These are phyloP conservation scores for Boletus rubropictus DNA, from an alignment of 768 basidiomycete species.

Conservation along the genomic window DNA sequence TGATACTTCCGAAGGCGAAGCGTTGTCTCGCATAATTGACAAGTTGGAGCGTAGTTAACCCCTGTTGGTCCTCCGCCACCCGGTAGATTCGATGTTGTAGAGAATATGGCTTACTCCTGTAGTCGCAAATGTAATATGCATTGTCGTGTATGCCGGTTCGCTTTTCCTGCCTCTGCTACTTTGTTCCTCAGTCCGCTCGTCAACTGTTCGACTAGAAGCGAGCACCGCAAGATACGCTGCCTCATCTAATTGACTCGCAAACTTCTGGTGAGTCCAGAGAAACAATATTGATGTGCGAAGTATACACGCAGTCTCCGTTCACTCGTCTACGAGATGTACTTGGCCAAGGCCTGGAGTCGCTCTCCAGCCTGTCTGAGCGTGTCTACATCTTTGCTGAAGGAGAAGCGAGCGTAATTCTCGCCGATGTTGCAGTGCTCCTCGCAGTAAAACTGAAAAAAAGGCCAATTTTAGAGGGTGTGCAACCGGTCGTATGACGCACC, in stretches of 20 bases:
- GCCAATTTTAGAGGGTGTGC: slow-evolving; percentile 2
- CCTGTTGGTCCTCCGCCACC: too few relatives aligned
- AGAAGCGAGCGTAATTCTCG: slow-evolving; percentile 82
- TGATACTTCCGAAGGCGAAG: slow-evolving; percentile 40
- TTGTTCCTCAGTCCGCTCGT: too few relatives aligned
- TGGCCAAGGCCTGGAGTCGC: slow-evolving; percentile 67
- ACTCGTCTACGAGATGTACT: slow-evolving; percentile 43
- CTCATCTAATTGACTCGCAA: too few relatives aligned
- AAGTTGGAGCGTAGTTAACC: slow-evolving; percentile 23
- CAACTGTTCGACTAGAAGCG: too few relatives aligned
- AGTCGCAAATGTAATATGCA: too few relatives aligned
- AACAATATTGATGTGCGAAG: too few relatives aligned
- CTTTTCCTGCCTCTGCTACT: too few relatives aligned
- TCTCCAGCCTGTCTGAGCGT: slow-evolving; percentile 79
- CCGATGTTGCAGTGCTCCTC: slow-evolving; percentile 81
- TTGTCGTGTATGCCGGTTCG: too few relatives aligned
- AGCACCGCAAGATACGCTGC: too few relatives aligned
- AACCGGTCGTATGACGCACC: slow-evolving; percentile 40
- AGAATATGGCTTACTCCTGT: too few relatives aligned
- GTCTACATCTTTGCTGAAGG: slow-evolving; percentile 93
- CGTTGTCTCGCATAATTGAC: slow-evolving; percentile 70
- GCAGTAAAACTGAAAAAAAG: slow-evolving; percentile 73
- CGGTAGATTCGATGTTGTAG: too few relatives aligned
- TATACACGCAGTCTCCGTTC: neutral
- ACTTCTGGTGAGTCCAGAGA: too few relatives aligned